A percentile compares a stretch with the other conserved stretches of the same genome.
These are phyloP conservation scores for Arabis alpina DNA, from an alignment of 345 rosid species.

Conservation along the genomic window DNA sequence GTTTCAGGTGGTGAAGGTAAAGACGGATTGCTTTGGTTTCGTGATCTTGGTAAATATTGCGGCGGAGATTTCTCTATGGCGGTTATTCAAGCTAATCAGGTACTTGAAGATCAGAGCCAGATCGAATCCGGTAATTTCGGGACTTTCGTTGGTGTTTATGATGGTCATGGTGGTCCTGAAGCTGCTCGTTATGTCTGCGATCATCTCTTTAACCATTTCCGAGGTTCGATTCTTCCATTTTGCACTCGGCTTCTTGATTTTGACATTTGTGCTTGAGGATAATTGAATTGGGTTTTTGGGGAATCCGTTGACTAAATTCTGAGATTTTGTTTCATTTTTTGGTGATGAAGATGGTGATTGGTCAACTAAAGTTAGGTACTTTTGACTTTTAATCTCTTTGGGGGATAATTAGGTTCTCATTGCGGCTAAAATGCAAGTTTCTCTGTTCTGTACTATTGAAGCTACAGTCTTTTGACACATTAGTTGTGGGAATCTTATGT, in stretches of 20 bases:
- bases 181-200: constrained; percentile 88
- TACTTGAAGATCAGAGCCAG: constrained; percentile 88
- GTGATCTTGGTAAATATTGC: constrained; percentile 69
- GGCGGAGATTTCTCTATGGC: constrained; percentile 93
- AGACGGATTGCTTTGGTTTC: constrained; percentile 81
- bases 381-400: constrained; percentile 32
- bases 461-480: constrained; percentile 28
- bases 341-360: constrained; percentile 39
- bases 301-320: constrained; percentile 30
- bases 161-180: constrained; percentile 92
- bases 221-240: constrained; percentile 56
- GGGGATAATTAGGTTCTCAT: constrained; percentile 19
- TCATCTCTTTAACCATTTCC: constrained; percentile 74
- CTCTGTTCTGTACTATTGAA: constrained; percentile 21
- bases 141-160: constrained; percentile 89
- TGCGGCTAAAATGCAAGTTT: not conserved
- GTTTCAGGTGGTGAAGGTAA: constrained; percentile 55
- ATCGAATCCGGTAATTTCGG: constrained; percentile 91
- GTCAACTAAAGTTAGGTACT: constrained; percentile 31
- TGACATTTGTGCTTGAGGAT: not conserved
- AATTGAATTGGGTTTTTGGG: not conserved
- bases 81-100: constrained; percentile 84
- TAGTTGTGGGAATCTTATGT: constrained; percentile 3
- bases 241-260: constrained; percentile 4
- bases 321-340: not conserved